Base-by-base conservation (phyloP, 345 rosid species). In the Salix brachista region DNA sequence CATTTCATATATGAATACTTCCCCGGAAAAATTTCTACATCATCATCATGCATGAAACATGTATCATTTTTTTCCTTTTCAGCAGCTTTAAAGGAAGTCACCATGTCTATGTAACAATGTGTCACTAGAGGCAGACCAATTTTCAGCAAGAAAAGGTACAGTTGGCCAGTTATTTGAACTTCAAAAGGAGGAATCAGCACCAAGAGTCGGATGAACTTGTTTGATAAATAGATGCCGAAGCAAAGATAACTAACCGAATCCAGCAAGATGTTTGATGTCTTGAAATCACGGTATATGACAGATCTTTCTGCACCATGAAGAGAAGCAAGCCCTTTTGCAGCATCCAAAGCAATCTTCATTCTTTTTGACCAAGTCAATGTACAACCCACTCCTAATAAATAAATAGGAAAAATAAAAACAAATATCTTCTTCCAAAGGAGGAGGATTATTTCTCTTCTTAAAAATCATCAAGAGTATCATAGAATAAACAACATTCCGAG, bases 231-330 rank as follows among this genome's bases (percentile, higher is more conserved):
- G 16, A 32, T 46, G 34, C 3, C 5, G 19, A 39, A 16, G 26
- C 32, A 60, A 39, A 16, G 69, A 68, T n/a, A 66, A 85, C 91
- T 78, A 72, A 92, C 98, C 86, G 69, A 85, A 78, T 92, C 97
- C 71, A 96, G 89, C 85, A 96, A 89, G 90, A 96, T 86, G 83
- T 96, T 96, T 65, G 99, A 95, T 67, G 97, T 90, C 91, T 96
- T 96, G 86, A 96, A 88, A 82, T 96, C 99, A 18, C 99, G 97
- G 86, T 96, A 96, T 74, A 96, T 96, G 78, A 96, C 76, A 17
- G 97, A 88, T 70, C 97, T 87, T 81, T 91, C 95, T 19, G 97
- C 97, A 78, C 91, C 92, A 83, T 94, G 99, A 85, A 96, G 99
- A 89, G 85, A 88, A 44, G 97, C 95, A 76, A 96, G 98, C 67